Evolutionary conservation across 495 filamentous ascomycete species (phyloP).

Genomic region (Recurvomyces mirabilis): DNA sequence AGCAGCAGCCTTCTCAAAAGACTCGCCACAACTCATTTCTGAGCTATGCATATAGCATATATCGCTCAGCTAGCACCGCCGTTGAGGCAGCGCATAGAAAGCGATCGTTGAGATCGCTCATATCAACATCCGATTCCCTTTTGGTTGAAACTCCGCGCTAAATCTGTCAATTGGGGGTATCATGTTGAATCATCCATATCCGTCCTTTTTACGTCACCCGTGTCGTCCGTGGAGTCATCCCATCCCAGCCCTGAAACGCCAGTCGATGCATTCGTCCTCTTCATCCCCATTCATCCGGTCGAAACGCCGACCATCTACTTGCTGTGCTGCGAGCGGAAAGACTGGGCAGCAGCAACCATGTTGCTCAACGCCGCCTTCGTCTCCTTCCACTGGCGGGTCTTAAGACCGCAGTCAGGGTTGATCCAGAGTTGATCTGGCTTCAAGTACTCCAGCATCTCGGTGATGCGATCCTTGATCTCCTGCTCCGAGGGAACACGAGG

Average conservation of each 20-base stretch:
- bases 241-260: conserved; percentile 3
- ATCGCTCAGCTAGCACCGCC: neutral
- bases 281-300: neutral
- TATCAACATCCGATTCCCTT: neutral
- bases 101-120: conserved; percentile 20
- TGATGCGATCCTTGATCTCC: conserved; percentile 93
- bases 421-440: conserved; percentile 94
- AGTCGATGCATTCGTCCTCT: neutral
- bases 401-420: conserved; percentile 97
- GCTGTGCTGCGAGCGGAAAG: conserved; percentile 76
- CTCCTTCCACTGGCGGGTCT: conserved; percentile 95
- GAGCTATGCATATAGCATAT: too few species aligned
- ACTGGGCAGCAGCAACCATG: conserved; percentile 94
- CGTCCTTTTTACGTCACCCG: neutral
- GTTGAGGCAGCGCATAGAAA: conserved; percentile 3
- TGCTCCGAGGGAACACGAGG: conserved; percentile 88
- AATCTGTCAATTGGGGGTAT: conserved; percentile 6
- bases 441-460: conserved; percentile 90
- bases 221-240: neutral
- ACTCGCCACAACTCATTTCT: too few species aligned
- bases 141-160: conserved; percentile 10
- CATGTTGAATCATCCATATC: conserved; percentile 15
- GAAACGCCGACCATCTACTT: conserved; percentile 7
- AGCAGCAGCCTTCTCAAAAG: too few species aligned
- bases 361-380: conserved; percentile 84